phyloP scores from a whole-genome alignment of 768 basidiomycete species.

The Naganishia vishniacii region DNA sequence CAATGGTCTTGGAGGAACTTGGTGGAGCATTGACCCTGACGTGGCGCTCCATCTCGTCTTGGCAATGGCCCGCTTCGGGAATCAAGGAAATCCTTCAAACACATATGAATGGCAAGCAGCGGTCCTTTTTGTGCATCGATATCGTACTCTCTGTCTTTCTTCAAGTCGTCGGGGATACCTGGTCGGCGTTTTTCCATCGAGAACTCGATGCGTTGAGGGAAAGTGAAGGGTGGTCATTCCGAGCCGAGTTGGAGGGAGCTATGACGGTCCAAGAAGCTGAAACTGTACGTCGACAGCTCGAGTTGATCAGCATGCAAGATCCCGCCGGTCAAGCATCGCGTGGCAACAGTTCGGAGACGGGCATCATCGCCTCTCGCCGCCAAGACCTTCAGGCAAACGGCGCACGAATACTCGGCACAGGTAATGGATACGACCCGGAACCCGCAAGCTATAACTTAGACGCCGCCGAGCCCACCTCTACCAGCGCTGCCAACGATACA shows the following conservation, averaged over 20 bases:
- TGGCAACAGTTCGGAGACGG: neutral
- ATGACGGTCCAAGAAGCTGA: neutral
- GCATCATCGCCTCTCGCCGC: neutral
- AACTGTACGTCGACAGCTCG: slow-evolving; percentile 11
- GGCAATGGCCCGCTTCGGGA: slow-evolving; percentile 16
- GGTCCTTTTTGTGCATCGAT: slow-evolving; percentile 4
- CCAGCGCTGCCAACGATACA: neutral
- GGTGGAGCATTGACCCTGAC: slow-evolving; percentile 5
- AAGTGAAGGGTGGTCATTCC: slow-evolving; percentile 7
- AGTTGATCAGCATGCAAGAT: slow-evolving; percentile 6
- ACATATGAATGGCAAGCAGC: slow-evolving; percentile 22
- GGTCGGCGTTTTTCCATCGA: slow-evolving; percentile 4
- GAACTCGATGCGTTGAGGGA: neutral
- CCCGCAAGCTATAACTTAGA: slow-evolving; percentile 2
- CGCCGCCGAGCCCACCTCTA: neutral
- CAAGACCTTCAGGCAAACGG: neutral
- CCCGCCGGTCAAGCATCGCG: neutral
- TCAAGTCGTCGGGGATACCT: slow-evolving; percentile 9
- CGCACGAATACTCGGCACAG: neutral
- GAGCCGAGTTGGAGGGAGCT: neutral
- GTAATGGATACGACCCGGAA: neutral
- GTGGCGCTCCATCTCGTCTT: neutral
- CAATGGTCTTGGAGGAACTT: slow-evolving; percentile 17
- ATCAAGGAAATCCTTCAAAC: slow-evolving; percentile 3
- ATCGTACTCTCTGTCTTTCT: slow-evolving; percentile 16